Conservation (phyloP, 441 rosid species). For the Arabidopsis lyrata region DNA sequence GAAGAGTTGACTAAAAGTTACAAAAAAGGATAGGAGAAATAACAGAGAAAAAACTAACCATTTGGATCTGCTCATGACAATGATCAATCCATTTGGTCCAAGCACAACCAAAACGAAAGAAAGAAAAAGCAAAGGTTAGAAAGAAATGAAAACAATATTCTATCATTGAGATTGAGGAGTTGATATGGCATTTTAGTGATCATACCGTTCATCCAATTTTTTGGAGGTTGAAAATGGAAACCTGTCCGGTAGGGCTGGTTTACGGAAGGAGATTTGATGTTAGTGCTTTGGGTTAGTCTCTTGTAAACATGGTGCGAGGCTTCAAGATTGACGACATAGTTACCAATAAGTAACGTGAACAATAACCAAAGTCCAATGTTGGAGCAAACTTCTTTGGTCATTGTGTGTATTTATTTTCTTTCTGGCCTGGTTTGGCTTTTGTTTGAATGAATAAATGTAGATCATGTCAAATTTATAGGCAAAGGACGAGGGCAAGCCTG, state of each 20-base stretch:
- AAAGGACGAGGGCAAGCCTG: slow-evolving; percentile 38
- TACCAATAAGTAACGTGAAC: slow-evolving; percentile 44
- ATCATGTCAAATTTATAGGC: slow-evolving; percentile 37
- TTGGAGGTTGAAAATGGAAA: slow-evolving; percentile 84
- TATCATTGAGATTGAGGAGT: slow-evolving; percentile 11
- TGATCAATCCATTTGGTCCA: slow-evolving; percentile 37
- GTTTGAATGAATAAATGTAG: background rate
- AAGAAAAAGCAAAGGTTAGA: slow-evolving; percentile 1
- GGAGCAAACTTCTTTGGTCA: slow-evolving; percentile 39
- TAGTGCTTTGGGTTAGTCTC: slow-evolving; percentile 40
- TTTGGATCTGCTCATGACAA: slow-evolving; percentile 70
- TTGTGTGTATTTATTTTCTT: slow-evolving; percentile 21
- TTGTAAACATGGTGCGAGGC: slow-evolving; percentile 65
- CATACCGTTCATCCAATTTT: slow-evolving; percentile 91
- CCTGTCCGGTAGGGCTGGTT: slow-evolving; percentile 75
- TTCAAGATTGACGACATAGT: slow-evolving; percentile 50
- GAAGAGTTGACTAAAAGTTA: slow-evolving; percentile 40
- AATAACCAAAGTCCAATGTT: slow-evolving; percentile 37
- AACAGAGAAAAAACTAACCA: slow-evolving; percentile 55
- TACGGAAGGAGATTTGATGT: slow-evolving; percentile 33
- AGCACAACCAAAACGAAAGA: slow-evolving; percentile 14
- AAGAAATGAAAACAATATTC: background rate
- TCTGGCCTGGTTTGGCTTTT: slow-evolving; percentile 7
- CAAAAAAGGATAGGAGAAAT: background rate
- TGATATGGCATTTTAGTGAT: background rate